Base-by-base conservation (phyloP, 352 stramenopile genomes). In the Blastocystis hominis region DNA sequence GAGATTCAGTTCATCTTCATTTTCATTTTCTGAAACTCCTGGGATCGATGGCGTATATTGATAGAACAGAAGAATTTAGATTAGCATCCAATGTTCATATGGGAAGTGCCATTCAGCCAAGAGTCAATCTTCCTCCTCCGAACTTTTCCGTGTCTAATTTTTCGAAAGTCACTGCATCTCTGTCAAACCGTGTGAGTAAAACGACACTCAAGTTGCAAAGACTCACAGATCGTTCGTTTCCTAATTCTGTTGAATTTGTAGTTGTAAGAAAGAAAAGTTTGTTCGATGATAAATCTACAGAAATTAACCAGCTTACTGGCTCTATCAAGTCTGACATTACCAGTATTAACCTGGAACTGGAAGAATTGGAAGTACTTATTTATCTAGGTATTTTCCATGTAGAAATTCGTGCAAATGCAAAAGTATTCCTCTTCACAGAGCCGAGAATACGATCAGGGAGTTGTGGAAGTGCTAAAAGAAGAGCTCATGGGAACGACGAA, bases 261-360 rank as follows among this genome's bases (percentile, higher is more conserved):
- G 75, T 86, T 47, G 75, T 86, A 30, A 47, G 62, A 40, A 86
- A 44, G 50, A 86, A 86, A 36, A 75, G 75, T 38, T 61, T 86
- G 34, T 86, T 86, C 62, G 75, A 86, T 38, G 75, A 86, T 46
- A 86, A 86, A 36, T 47, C 75, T 17, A 56, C 56, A 42, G 75
- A 86, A 36, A 86, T 86, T 55, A 86, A 86, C 20, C 56, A 69
- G 40, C 42, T 86, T 5, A 86, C 75, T 44, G 46, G 20, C 20
- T 69, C 75, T 6, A 86, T 86, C 38, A 86, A 86, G n/a, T 40
- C 69, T 17, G 75, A 86, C 38, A 86, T 86, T n/a, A 86, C 38
- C 10, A 69, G 13, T 17, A 86, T 86, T 54, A 86, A 86, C 50
- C 1, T 17, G 1, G 75, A 86, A 34, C 46, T 86, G 50, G 75